Evolutionary conservation across 2,329 filamentous ascomycete genomes (phyloP).

Genomic region (Xylaria sp.): DNA sequence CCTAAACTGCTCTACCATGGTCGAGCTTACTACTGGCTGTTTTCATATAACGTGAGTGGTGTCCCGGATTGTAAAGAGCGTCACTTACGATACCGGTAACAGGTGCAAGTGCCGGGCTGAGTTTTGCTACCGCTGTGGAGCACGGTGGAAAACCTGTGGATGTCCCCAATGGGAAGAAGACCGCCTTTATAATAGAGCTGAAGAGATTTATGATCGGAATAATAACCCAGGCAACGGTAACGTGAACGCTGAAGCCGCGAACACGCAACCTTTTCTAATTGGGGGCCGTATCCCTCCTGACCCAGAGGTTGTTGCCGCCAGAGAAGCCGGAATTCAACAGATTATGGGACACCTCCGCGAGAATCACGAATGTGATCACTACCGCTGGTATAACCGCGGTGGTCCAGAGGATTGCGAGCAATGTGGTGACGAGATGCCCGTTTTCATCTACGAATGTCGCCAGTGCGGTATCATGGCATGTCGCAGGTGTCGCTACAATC

Average conservation of each 20-base stretch:
- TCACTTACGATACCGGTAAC: constrained; percentile 1
- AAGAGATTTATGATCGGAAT: constrained; percentile 6
- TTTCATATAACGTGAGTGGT: constrained; percentile 61
- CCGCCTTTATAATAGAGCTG: constrained; percentile 18
- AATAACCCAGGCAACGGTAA: neutral
- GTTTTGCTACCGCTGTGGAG: constrained; percentile 33
- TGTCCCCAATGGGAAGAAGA: constrained; percentile 46
- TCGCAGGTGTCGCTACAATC: constrained; percentile 52
- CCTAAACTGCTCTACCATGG: constrained; percentile 49
- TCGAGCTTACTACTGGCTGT: constrained; percentile 58
- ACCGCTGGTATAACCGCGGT: constrained; percentile 32
- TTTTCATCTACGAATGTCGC: constrained; percentile 54
- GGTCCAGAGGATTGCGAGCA: constrained; percentile 32
- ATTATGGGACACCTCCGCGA: constrained; percentile 21
- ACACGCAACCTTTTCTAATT: neutral
- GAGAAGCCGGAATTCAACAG: neutral
- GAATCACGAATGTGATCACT: constrained; percentile 31
- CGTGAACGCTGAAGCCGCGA: neutral
- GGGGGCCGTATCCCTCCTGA: too few relatives aligned
- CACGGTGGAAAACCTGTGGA: constrained; percentile 34
- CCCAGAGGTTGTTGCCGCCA: neutral
- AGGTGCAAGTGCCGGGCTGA: constrained; percentile 28
- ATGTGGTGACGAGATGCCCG: constrained; percentile 38
- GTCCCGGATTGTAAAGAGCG: neutral
- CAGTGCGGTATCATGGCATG: constrained; percentile 54